A percentile compares a stretch with the other conserved stretches of the same genome.
These are phyloP conservation scores for Teunomyces stri DNA, from an alignment of 805 yeast species.

Conservation along the genomic window DNA sequence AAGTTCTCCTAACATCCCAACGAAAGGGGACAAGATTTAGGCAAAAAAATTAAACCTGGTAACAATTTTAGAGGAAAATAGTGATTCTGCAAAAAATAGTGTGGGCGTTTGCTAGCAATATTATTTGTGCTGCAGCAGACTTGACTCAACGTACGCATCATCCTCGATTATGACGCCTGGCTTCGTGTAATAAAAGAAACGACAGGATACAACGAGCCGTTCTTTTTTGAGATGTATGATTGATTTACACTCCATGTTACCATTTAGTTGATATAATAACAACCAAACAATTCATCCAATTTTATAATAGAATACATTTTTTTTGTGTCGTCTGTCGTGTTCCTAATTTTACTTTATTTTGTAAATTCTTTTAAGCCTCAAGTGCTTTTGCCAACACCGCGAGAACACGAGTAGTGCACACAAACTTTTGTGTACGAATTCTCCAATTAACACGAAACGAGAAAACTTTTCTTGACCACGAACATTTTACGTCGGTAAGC, in stretches of 20 bases:
- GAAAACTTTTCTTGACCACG: slow-evolving; percentile 4
- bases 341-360: not conserved
- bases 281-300: not conserved
- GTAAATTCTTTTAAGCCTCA: not conserved
- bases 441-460: slow-evolving; percentile 5
- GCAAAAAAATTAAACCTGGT: not conserved
- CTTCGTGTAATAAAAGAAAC: not conserved
- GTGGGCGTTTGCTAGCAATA: not conserved
- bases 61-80: not conserved
- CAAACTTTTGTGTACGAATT: slow-evolving; percentile 3
- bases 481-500: not conserved
- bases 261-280: not conserved
- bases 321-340: not conserved
- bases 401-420: slow-evolving; percentile 4
- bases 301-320: not conserved
- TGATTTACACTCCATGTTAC: not conserved
- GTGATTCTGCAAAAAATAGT: not conserved
- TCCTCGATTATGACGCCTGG: not conserved
- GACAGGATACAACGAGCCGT: not conserved
- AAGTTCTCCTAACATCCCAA: not conserved
- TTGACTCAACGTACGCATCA: not conserved
- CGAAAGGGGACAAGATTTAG: not conserved
- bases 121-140: not conserved
- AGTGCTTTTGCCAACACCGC: not conserved
- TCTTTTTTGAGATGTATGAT: not conserved